phyloP scores from a whole-genome alignment of 1,139 yeast species.

The Blastobotrys raffinosifermentans region DNA sequence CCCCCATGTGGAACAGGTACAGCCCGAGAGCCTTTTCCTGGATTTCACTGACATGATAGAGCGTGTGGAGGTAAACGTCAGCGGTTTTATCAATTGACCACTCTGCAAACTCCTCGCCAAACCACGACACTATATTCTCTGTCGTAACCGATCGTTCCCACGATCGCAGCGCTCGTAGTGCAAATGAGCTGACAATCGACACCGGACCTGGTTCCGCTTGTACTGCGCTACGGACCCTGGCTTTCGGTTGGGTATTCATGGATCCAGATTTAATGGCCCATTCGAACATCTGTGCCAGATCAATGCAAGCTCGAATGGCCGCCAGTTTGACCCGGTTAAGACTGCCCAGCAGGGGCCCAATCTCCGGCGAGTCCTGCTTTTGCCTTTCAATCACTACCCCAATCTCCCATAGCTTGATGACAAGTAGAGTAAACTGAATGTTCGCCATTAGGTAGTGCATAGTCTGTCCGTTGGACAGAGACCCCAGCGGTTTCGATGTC shows the following conservation, averaged over 20 bases:
- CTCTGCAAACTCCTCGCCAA: slow-evolving; percentile 3
- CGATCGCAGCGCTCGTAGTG: slow-evolving; percentile 2
- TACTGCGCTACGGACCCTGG: slow-evolving; percentile 3
- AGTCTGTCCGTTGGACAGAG: slow-evolving; percentile 2
- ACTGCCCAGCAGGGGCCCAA: neutral
- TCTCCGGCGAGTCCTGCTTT: neutral
- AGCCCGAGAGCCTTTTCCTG: slow-evolving; percentile 4
- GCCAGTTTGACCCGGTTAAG: neutral
- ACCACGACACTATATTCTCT: slow-evolving; percentile 5
- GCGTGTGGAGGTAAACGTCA: slow-evolving; percentile 1
- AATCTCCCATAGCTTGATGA: slow-evolving; percentile 6
- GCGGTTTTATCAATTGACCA: slow-evolving; percentile 3
- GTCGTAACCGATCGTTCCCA: slow-evolving; percentile 1
- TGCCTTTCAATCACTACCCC: neutral
- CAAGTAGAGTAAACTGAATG: too few species aligned
- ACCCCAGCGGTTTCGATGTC: neutral
- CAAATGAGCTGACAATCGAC: slow-evolving; percentile 1
- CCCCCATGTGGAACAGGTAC: neutral
- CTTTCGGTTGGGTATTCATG: neutral
- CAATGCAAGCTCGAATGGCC: slow-evolving; percentile 2
- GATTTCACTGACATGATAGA: slow-evolving; percentile 3
- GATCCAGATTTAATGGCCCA: slow-evolving; percentile 4
- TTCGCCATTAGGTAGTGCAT: slow-evolving; percentile 2
- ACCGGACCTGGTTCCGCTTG: slow-evolving; percentile 5
- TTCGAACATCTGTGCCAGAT: neutral